Base-by-base conservation (phyloP, 2,329 filamentous ascomycete species). In the Verticillium isaacii region DNA sequence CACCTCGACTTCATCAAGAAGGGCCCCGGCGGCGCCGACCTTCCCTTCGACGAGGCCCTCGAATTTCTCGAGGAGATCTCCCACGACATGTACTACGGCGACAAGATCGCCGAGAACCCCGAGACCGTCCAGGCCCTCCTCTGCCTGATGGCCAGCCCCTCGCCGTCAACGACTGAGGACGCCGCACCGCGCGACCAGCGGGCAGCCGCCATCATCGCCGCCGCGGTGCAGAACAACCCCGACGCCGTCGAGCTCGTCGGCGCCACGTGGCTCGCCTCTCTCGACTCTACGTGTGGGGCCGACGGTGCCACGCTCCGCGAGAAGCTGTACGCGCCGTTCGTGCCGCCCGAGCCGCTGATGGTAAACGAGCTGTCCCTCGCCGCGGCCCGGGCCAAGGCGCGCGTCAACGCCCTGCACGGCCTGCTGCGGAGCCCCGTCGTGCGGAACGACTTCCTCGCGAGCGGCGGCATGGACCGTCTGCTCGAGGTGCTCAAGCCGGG, bases 81-180 rank as follows among this genome's bases (percentile, higher is more conserved):
- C 0, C 87, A 90, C 71, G 88, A 89, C 72, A 85, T 89, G 65
- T 90, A 89, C 75, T 90, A 89, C 71, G 88, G 88, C 11, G 76
- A 87, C 19, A 84, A 88, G 70, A 81, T 89, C 62, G 78, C 82
- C 25, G 82, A 86, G 69, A 82, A 88, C 65, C 68, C 76, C 2
- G 79, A 80, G 2, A 81, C 82, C 1, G 66, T 88, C 59, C 79
- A 78, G 64, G 73, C 79, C n/a, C 78, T 89, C 2, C 74, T 89
- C 63, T 87, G 85, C 68, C 75, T 87, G 41, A 81, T 86, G 72
- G 68, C 71, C 32, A 72, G 72, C 23, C 74, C 76, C 17, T 61
- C 68, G 62, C 39, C 72, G 61, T 41, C 59, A 14, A 54, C 64
- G 2, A 59, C 65, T 34, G 68, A 70, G 4, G 69, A 65, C 1